These are phyloP conservation scores for Inosperma sp. DNA, from an alignment of 768 basidiomycete species.

Conservation along the genomic window DNA sequence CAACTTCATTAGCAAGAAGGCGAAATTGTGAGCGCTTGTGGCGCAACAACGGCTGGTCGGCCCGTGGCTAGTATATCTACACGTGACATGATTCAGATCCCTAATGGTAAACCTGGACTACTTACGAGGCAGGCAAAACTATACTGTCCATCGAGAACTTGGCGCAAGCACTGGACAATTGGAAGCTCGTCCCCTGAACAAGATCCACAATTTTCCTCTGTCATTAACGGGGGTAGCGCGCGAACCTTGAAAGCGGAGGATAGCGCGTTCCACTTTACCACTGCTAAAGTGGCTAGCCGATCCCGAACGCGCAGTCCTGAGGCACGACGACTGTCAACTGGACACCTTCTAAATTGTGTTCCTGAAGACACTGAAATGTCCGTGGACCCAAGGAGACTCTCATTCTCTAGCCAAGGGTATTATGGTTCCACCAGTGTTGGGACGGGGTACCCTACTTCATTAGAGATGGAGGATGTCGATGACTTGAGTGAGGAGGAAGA, in stretches of 20 bases:
- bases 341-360: slow-evolving; percentile 18
- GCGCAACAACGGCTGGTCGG: too few species aligned
- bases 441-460: slow-evolving; percentile 12
- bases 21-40: too few species aligned
- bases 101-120: too few species aligned
- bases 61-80: too few species aligned
- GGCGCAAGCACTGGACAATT: too few species aligned
- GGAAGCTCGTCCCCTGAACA: too few species aligned
- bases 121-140: too few species aligned
- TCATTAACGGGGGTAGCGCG: neutral
- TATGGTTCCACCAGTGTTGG: slow-evolving; percentile 16
- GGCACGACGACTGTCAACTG: slow-evolving; percentile 16
- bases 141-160: too few species aligned
- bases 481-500: slow-evolving; percentile 33
- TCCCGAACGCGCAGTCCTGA: slow-evolving; percentile 16
- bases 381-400: neutral
- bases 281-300: neutral
- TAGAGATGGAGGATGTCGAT: slow-evolving; percentile 22
- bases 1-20: too few species aligned
- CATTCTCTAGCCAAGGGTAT: too few species aligned
- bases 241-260: neutral
- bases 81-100: too few species aligned
- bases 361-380: slow-evolving; percentile 23
- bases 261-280: neutral
- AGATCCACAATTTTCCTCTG: neutral